A percentile compares a stretch with the other conserved stretches of the same genome.
These are phyloP conservation scores for Funneliformis caledonium DNA, from an alignment of 371 early-diverging fungal species.

Conservation along the genomic window DNA sequence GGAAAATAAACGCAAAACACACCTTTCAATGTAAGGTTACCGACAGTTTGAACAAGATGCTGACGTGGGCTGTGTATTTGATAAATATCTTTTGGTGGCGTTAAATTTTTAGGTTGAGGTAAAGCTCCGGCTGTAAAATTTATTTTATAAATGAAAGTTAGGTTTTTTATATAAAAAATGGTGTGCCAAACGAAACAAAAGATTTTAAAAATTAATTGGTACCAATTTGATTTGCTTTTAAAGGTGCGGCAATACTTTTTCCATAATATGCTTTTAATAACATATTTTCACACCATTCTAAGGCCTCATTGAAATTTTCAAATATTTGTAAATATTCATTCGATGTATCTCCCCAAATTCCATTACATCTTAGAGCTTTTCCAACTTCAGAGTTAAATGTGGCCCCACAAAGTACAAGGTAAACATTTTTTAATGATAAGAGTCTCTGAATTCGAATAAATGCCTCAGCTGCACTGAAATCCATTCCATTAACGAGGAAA, in stretches of 20 bases:
- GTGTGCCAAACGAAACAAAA: neutral
- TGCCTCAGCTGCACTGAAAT: slow-evolving; percentile 93
- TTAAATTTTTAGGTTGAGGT: neutral
- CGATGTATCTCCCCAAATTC: slow-evolving; percentile 67
- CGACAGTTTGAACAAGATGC: slow-evolving; percentile 48
- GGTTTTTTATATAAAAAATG: neutral
- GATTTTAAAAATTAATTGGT: neutral
- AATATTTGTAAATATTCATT: slow-evolving; percentile 71
- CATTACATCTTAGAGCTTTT: slow-evolving; percentile 73
- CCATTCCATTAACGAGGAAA: slow-evolving; percentile 87
- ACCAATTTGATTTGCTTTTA: slow-evolving; percentile 42
- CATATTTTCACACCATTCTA: slow-evolving; percentile 96
- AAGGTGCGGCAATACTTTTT: slow-evolving; percentile 43
- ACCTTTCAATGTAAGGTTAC: slow-evolving; percentile 46
- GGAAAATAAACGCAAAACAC: slow-evolving; percentile 1
- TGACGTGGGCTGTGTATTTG: slow-evolving; percentile 50
- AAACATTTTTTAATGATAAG: slow-evolving; percentile 70
- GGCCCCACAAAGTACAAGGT: slow-evolving; percentile 86
- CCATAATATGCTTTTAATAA: slow-evolving; percentile 75
- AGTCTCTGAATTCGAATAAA: slow-evolving; percentile 87
- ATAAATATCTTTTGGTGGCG: slow-evolving; percentile 1
- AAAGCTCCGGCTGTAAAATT: neutral
- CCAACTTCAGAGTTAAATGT: slow-evolving; percentile 67
- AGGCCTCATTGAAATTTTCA: slow-evolving; percentile 78
- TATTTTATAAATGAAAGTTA: neutral